These are phyloP conservation scores for Paraphoma sp. DNA, from an alignment of 2,329 filamentous ascomycete genomes.

Conservation along the genomic window DNA sequence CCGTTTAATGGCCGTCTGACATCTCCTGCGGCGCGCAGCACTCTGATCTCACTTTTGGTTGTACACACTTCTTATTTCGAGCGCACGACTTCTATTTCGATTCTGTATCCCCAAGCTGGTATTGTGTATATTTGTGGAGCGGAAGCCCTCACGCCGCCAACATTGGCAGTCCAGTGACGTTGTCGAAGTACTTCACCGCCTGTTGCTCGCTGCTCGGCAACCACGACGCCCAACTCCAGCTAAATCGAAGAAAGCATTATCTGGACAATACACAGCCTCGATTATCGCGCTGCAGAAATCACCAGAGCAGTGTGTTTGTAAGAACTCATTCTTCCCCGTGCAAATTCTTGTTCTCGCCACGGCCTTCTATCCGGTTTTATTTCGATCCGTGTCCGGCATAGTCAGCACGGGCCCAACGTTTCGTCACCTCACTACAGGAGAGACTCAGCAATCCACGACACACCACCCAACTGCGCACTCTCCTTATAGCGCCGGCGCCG, in stretches of 20 bases:
- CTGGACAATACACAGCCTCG: slow-evolving; percentile 18
- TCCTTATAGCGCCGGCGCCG: not conserved
- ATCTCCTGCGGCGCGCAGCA: not conserved
- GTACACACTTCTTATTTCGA: slow-evolving; percentile 4
- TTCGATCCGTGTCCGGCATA: slow-evolving; percentile 15
- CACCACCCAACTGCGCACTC: slow-evolving; percentile 4
- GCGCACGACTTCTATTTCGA: slow-evolving; percentile 2
- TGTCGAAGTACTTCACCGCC: slow-evolving; percentile 27
- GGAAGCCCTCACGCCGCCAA: not conserved
- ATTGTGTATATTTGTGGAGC: slow-evolving; percentile 7
- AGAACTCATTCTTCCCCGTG: slow-evolving; percentile 6
- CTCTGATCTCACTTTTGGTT: not conserved
- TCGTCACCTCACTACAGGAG: slow-evolving; percentile 21
- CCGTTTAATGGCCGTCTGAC: not conserved
- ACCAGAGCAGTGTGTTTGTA: slow-evolving; percentile 3
- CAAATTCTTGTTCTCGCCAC: slow-evolving; percentile 20
- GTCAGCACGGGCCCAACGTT: slow-evolving; percentile 19
- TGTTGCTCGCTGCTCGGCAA: slow-evolving; percentile 18
- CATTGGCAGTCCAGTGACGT: slow-evolving; percentile 18
- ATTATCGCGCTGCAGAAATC: not conserved
- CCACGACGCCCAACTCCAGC: slow-evolving; percentile 6
- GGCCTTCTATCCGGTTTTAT: slow-evolving; percentile 24
- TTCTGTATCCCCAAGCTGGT: slow-evolving; percentile 1
- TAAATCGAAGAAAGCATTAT: not conserved
- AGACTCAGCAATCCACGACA: not conserved